Conservation (phyloP, 768 basidiomycete species). For the Leucocoprinus leucothites region DNA sequence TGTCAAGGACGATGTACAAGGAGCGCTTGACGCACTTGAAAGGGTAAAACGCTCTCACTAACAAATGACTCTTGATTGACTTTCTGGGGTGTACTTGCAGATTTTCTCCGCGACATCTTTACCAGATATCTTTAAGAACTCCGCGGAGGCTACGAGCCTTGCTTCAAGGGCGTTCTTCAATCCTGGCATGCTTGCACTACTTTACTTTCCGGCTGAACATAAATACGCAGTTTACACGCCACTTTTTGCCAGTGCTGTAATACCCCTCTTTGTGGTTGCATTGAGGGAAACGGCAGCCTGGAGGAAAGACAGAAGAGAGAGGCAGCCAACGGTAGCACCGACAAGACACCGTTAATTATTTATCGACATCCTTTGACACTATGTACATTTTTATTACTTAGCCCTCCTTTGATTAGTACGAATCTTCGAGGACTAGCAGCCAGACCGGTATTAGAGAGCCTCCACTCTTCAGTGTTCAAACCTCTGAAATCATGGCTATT, state of each 20-base stretch:
- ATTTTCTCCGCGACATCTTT: conserved; percentile 40
- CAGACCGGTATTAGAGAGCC: too few species aligned
- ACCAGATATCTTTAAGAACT: conserved; percentile 49
- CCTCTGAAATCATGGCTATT: too few species aligned
- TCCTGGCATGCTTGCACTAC: conserved; percentile 90
- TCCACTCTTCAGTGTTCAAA: too few species aligned
- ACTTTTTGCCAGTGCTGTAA: conserved; percentile 85
- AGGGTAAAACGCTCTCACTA: conserved; percentile 43
- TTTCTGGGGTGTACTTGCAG: conserved; percentile 23
- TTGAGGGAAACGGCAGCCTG: conserved; percentile 71
- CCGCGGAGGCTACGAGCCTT: conserved; percentile 57
- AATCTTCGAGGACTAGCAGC: too few species aligned
- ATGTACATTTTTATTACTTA: too few species aligned
- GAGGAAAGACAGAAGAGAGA: conserved; percentile 31
- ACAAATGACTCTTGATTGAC: not conserved
- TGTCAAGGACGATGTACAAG: conserved; percentile 70
- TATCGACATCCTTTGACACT: not conserved
- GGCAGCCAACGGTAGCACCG: not conserved
- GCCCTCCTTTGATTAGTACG: too few species aligned
- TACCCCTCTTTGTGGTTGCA: conserved; percentile 76
- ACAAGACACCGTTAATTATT: not conserved
- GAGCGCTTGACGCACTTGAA: conserved; percentile 70
- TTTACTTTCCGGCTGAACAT: conserved; percentile 98
- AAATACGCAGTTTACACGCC: conserved; percentile 97
- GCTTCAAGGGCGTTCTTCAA: conserved; percentile 93